Evolutionary conservation across 805 yeast genomes (phyloP).

Genomic region (Wickerhamiella nectarea): DNA sequence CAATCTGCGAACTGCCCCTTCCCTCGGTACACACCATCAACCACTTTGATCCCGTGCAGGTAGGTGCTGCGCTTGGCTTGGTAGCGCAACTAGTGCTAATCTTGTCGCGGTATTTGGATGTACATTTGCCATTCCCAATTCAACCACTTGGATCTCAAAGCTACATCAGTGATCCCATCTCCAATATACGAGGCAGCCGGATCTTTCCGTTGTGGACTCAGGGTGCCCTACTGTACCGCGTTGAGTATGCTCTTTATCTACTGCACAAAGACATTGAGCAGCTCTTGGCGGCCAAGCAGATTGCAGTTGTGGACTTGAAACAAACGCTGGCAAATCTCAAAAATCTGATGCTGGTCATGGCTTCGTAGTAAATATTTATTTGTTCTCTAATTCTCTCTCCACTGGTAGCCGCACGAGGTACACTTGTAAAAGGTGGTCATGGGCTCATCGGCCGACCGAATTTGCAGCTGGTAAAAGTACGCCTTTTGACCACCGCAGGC

Average conservation of each 20-base stretch:
- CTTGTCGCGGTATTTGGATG: constrained; percentile 31
- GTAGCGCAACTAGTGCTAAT: constrained; percentile 32
- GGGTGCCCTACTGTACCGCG: constrained; percentile 32
- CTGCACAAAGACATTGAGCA: constrained; percentile 38
- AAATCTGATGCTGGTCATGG: constrained; percentile 24
- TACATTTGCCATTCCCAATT: constrained; percentile 38
- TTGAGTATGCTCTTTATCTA: constrained; percentile 37
- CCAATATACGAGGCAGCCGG: constrained; percentile 28
- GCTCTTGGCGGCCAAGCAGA: constrained; percentile 23
- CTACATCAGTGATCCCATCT: constrained; percentile 36
- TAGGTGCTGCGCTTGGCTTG: constrained; percentile 38
- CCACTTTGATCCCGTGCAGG: constrained; percentile 28
- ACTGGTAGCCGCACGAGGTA: constrained; percentile 81
- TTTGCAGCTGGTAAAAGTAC: constrained; percentile 91
- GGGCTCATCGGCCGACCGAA: constrained; percentile 97
- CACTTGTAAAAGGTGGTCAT: constrained; percentile 98
- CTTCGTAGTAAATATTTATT: not conserved
- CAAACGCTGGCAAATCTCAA: constrained; percentile 29
- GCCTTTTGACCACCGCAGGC: constrained; percentile 81
- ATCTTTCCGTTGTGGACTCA: constrained; percentile 39
- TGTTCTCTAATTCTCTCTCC: constrained; percentile 75
- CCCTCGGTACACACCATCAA: constrained; percentile 22
- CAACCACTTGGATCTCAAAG: constrained; percentile 36
- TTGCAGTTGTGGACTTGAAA: constrained; percentile 25
- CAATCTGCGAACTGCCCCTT: constrained; percentile 26